A percentile compares a stretch with the other conserved stretches of the same genome.
These are phyloP conservation scores for Xylariaceae sp. DNA, from an alignment of 2,329 filamentous ascomycete genomes.

Conservation along the genomic window DNA sequence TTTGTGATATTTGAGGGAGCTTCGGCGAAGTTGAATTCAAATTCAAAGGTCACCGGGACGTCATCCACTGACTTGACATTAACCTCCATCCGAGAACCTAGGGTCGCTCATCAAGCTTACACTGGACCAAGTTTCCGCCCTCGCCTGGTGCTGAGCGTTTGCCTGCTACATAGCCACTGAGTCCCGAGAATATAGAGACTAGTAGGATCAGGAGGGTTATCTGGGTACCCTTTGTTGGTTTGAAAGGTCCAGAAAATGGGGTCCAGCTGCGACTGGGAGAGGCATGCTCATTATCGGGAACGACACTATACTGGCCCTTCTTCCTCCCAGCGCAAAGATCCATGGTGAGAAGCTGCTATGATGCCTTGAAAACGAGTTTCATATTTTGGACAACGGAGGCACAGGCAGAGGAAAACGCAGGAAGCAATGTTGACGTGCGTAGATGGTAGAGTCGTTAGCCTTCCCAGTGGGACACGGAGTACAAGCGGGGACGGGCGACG, in stretches of 20 bases:
- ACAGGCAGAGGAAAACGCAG: not conserved
- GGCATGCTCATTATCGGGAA: not conserved
- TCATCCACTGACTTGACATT: not conserved
- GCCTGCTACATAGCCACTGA: not conserved
- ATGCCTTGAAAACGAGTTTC: not conserved
- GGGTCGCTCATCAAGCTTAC: not conserved
- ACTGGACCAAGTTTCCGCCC: not conserved
- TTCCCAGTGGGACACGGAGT: not conserved
- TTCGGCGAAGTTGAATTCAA: not conserved
- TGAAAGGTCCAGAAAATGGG: not conserved
- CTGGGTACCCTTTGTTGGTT: not conserved
- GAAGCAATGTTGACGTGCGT: not conserved
- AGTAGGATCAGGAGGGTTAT: not conserved
- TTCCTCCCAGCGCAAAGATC: not conserved
- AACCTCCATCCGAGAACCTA: not conserved
- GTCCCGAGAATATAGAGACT: not conserved
- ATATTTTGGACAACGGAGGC: not conserved
- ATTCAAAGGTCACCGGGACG: not conserved
- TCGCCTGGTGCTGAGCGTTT: not conserved
- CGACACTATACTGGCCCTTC: not conserved
- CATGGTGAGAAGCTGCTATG: not conserved
- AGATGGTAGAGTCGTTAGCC: not conserved
- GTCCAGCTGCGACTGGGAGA: not conserved
- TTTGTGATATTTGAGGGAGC: not conserved
- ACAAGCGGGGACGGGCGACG: no score